A percentile compares a stretch with the other conserved stretches of the same genome.
Evolutionary conservation across 345 rosid species (phyloP).

Genomic region (Citrus mangshanensis): DNA sequence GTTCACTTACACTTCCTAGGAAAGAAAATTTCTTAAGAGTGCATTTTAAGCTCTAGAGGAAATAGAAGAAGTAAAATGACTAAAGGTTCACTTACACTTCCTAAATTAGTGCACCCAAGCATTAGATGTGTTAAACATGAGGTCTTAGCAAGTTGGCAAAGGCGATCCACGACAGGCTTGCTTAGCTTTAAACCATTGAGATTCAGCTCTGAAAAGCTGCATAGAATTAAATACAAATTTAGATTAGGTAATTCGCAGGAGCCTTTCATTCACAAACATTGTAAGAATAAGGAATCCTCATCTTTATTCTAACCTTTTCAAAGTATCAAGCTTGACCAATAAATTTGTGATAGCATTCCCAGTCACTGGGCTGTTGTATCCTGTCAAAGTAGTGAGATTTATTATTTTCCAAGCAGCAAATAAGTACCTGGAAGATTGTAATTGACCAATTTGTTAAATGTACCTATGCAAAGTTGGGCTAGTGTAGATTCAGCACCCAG

Average conservation of each 20-base stretch:
- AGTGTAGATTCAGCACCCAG: conserved; percentile 54
- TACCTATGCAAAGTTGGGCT: conserved; percentile 79
- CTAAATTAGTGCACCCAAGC: conserved; percentile 75
- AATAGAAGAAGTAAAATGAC: background rate
- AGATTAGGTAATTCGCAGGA: background rate
- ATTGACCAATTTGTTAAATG: conserved; percentile 13
- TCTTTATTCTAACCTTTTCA: conserved; percentile 50
- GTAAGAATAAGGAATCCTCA: conserved; percentile 1
- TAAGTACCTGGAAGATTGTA: background rate
- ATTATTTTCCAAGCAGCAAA: conserved; percentile 10
- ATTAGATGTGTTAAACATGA: conserved; percentile 61
- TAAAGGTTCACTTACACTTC: conserved; percentile 50
- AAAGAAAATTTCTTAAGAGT: background rate
- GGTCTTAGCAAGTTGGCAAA: conserved; percentile 62
- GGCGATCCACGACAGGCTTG: conserved; percentile 61
- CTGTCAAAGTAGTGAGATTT: conserved; percentile 34
- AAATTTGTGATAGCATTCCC: conserved; percentile 60
- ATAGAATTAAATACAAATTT: conserved; percentile 12
- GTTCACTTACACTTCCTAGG: conserved; percentile 64
- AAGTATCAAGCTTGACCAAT: conserved; percentile 53
- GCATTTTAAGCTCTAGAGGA: background rate
- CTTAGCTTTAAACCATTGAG: conserved; percentile 75
- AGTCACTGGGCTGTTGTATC: conserved; percentile 65
- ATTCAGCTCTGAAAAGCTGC: conserved; percentile 77
- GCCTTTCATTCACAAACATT: background rate